phyloP scores from a whole-genome alignment of 345 rosid genomes.

The Lepidium africanum region DNA sequence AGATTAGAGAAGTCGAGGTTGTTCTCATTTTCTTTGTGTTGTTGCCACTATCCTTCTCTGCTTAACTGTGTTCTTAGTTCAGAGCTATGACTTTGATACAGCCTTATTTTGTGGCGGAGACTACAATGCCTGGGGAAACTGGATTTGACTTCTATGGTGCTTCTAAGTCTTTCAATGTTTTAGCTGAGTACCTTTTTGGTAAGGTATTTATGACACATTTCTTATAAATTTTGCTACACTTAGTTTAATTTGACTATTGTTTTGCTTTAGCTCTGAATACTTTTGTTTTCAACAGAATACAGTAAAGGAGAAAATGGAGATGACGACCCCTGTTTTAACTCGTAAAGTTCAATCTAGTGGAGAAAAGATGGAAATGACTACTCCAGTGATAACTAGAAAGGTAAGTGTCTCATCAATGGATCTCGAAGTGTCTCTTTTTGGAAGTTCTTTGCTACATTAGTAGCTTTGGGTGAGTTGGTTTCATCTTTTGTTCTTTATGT shows the following conservation, averaged over 20 bases:
- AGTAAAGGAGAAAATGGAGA: slow-evolving; percentile 62
- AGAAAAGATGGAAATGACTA: slow-evolving; percentile 84
- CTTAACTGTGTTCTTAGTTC: neutral
- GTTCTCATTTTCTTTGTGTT: neutral
- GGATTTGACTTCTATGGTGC: slow-evolving; percentile 76
- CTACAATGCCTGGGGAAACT: slow-evolving; percentile 65
- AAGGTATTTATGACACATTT: slow-evolving; percentile 47
- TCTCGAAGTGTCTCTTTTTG: neutral
- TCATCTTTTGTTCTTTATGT: neutral
- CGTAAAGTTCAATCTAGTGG: slow-evolving; percentile 57
- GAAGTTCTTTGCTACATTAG: neutral
- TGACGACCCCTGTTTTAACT: slow-evolving; percentile 87
- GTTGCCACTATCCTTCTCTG: neutral
- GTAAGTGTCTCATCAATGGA: slow-evolving; percentile 25
- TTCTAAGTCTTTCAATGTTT: slow-evolving; percentile 68
- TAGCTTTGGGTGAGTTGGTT: neutral
- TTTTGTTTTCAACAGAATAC: slow-evolving; percentile 43
- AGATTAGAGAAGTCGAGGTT: slow-evolving; percentile 90
- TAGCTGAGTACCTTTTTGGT: slow-evolving; percentile 94
- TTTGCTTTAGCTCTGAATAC: neutral
- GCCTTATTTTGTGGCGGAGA: slow-evolving; percentile 82
- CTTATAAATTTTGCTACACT: neutral
- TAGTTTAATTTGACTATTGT: slow-evolving; percentile 1
- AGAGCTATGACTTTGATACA: slow-evolving; percentile 18
- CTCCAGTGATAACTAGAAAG: slow-evolving; percentile 79